Evolutionary conservation across 257 asterid genomes (phyloP), one percentile per base, ranked within the genome.

Genomic region (Scutellaria baicalensis): DNA sequence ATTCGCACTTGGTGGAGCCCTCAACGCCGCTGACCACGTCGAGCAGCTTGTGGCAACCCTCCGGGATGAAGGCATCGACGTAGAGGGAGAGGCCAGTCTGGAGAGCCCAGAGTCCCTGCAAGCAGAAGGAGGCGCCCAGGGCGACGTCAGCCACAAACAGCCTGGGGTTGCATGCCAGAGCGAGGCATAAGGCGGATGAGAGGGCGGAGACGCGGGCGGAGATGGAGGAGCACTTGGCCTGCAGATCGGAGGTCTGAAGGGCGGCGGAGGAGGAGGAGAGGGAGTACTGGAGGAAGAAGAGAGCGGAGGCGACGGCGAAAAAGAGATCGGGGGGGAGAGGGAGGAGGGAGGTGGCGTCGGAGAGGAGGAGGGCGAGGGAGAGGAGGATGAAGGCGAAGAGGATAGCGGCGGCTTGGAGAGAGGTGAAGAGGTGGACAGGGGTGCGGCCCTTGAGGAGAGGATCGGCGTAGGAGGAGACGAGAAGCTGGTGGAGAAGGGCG

Each of bases 1-100:
- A 77, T 50, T 93, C 98, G 58, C 98, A 93, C 78, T 88, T 93
- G 20, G 98, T 93, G 16, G 96, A 88, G 11, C 98, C 97, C 74
- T 93, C 97, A 10, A 93, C 91, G 9, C 98, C 97, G 57, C 86
- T 86, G 48, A 88, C 88, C 11, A 90, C 98, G 51, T 90, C 98
- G 1, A 92, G 84, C 59, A 92, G 80, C 88, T 88, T 88, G 83
- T 92, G 98, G 80, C 98, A 92, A 21, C 98, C 98, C 69, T 88
- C 93, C 0, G 98, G 98, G 35, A 92, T 85, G 75, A 92, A 92
- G 4, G 95, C 95, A 9, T 92, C 97, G 0, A 92, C 95, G 21
- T 90, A 88, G 31, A 90, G 88, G 8, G 96, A 83, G 17, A 90
- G 89, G 16, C 98, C 97, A 0, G 96, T 86, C 82, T 93, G 98